These are phyloP conservation scores for Pseudozyma thailandica DNA, from an alignment of 1,284 basidiomycete genomes.

Conservation along the genomic window DNA sequence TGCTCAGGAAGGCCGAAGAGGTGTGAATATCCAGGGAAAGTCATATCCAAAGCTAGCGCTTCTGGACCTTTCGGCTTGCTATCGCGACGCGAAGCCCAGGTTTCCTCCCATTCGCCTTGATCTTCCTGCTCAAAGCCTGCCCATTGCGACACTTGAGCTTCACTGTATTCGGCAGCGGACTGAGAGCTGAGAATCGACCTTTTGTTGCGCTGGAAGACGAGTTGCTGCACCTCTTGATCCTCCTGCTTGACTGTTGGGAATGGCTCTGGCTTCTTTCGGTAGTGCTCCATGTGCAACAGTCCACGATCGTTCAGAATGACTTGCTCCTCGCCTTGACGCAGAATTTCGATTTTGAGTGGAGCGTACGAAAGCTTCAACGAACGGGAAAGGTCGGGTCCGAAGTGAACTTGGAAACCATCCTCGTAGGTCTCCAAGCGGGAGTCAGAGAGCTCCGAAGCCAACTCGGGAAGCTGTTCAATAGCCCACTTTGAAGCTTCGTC, in stretches of 20 bases:
- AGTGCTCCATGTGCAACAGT: conserved; percentile 97
- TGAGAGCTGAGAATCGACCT: conserved; percentile 40
- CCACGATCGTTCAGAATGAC: conserved; percentile 89
- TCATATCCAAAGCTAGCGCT: conserved; percentile 89
- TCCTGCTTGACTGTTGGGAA: conserved; percentile 55
- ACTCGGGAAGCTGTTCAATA: conserved; percentile 52
- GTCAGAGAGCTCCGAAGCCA: conserved; percentile 30
- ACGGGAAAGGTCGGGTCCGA: conserved; percentile 39
- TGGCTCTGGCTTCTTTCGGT: conserved; percentile 69
- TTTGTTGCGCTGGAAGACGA: conserved; percentile 55
- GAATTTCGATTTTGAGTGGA: conserved; percentile 69
- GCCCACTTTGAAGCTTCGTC: conserved; percentile 61
- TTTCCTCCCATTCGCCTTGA: conserved; percentile 86
- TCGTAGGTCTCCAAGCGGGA: conserved; percentile 17
- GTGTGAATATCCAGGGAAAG: conserved; percentile 87
- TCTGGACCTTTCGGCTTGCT: conserved; percentile 98
- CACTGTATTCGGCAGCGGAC: conserved; percentile 21
- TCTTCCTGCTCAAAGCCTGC: conserved; percentile 71
- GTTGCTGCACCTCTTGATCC: conserved; percentile 39
- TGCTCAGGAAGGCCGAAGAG: conserved; percentile 98
- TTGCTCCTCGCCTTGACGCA: conserved; percentile 78
- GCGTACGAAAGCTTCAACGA: conserved; percentile 47
- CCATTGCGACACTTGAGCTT: conserved; percentile 53
- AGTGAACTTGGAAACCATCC: conserved; percentile 36
- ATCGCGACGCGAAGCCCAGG: conserved; percentile 85